Evolutionary conservation across 805 yeast species (phyloP).

Genomic region (Yarrowia porcina): DNA sequence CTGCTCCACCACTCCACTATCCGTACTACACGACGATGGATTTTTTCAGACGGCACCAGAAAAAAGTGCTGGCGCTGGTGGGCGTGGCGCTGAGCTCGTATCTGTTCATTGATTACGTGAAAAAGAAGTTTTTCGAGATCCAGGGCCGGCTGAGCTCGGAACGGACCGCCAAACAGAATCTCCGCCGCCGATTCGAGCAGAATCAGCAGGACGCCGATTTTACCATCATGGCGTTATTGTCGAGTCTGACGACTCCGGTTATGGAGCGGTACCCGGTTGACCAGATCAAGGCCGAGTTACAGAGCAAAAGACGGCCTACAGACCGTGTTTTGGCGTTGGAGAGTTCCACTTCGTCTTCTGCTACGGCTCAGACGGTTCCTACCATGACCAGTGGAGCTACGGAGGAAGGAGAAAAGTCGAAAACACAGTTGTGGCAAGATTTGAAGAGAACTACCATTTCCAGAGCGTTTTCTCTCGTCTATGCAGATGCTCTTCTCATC

Average conservation of each 20-base stretch:
- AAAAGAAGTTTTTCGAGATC: slow-evolving; percentile 46
- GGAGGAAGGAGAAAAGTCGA: slow-evolving; percentile 41
- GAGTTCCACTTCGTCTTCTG: slow-evolving; percentile 21
- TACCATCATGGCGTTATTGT: slow-evolving; percentile 78
- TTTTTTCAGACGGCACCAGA: slow-evolving; percentile 46
- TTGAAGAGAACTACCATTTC: slow-evolving; percentile 72
- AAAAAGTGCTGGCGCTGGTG: slow-evolving; percentile 45
- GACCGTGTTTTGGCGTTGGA: slow-evolving; percentile 28
- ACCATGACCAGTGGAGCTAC: slow-evolving; percentile 24
- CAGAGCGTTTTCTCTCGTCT: slow-evolving; percentile 66
- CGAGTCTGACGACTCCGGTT: slow-evolving; percentile 67
- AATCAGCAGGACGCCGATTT: slow-evolving; percentile 86
- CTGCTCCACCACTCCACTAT: not conserved
- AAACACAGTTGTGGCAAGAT: slow-evolving; percentile 78
- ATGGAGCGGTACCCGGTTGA: slow-evolving; percentile 66
- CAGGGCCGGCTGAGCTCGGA: slow-evolving; percentile 55
- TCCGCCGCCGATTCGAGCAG: slow-evolving; percentile 79
- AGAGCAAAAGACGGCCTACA: slow-evolving; percentile 48
- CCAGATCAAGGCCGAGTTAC: slow-evolving; percentile 63
- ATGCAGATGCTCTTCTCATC: slow-evolving; percentile 65
- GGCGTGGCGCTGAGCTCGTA: slow-evolving; percentile 48
- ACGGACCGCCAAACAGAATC: slow-evolving; percentile 60
- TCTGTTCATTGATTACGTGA: slow-evolving; percentile 45
- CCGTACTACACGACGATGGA: slow-evolving; percentile 32
- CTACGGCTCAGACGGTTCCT: slow-evolving; percentile 18